These are phyloP conservation scores for Penicillium vulpinum DNA, from an alignment of 2,329 filamentous ascomycete genomes.

Conservation along the genomic window DNA sequence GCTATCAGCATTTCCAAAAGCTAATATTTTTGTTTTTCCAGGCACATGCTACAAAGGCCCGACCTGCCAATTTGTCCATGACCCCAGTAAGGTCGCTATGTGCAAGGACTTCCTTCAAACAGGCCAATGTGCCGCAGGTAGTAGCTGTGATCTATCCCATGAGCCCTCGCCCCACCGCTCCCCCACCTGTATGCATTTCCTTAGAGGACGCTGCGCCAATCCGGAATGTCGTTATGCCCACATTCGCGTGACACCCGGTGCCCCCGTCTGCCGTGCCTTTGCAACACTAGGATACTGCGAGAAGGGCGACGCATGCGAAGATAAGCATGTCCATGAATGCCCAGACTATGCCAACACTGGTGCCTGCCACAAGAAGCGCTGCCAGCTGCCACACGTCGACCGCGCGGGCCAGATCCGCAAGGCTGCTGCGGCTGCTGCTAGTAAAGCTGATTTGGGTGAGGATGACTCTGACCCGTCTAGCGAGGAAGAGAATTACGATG, in stretches of 20 bases:
- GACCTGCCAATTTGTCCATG: conserved; percentile 77
- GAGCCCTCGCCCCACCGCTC: conserved; percentile 78
- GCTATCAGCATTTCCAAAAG: conserved; percentile 1
- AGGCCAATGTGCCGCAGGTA: conserved; percentile 73
- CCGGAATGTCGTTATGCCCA: conserved; percentile 84
- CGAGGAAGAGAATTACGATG: conserved; percentile 67
- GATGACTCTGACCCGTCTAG: conserved; percentile 72
- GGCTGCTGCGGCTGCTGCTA: conserved; percentile 46
- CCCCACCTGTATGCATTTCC: conserved; percentile 85
- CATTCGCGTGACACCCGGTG: conserved; percentile 71
- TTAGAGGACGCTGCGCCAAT: conserved; percentile 87
- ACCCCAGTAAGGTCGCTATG: conserved; percentile 80
- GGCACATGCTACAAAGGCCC: conserved; percentile 84
- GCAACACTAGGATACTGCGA: conserved; percentile 86
- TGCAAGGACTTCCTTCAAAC: conserved; percentile 86
- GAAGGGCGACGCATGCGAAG: conserved; percentile 71
- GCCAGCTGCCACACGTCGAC: conserved; percentile 83
- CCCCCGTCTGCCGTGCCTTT: conserved; percentile 80
- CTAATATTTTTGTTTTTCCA: conserved; percentile 49
- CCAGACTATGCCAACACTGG: conserved; percentile 93
- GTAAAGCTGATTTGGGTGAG: conserved; percentile 46
- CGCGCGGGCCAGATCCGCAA: conserved; percentile 76
- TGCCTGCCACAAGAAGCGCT: conserved; percentile 75
- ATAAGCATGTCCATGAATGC: conserved; percentile 89
- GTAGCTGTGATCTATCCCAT: conserved; percentile 87